Base-by-base conservation (phyloP, 305 asterid species). In the Solanum hybrid region DNA sequence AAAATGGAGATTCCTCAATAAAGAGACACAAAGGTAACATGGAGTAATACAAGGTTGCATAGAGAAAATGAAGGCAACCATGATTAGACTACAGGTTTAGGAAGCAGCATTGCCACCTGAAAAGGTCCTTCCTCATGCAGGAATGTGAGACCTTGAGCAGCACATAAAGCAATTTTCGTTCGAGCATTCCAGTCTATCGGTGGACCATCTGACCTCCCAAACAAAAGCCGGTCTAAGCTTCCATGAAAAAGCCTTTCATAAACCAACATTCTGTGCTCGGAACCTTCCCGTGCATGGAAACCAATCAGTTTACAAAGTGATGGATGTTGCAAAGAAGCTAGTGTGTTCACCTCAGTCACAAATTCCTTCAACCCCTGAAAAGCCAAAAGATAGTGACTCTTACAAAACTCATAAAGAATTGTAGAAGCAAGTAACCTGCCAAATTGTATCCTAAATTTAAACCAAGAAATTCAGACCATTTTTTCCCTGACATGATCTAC, bases 41-140 rank as follows among this genome's bases (percentile, higher is more conserved):
- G 22, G 29, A 28, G 61, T 29, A 46, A 12, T 10, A 46, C 40
- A 82, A 40, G 37, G 71, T 14, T 82, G 87, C 71, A 42, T 8
- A 83, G 26, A 14, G 75, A 84, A 84, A 84, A 84, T 51, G 69
- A 84, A 51, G 42, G 29, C 35, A 84, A 51, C 75, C 73, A 33
- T 51, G 20, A 6, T 20, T 51, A 51, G 87, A 84, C 75, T 29
- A 51, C 88, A 84, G 42, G 73, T 84, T 39, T 26, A 35, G 34
- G 81, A 22, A 92, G 36, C 85, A 75, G 91, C 89, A 31, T 46
- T 36, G 46, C 89, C 91, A 97, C 99, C 98, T 98, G 99, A 93
- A 98, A 98, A 78, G 99, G 99, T 39, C 99, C 99, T 94, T 98
- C 99, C 93, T 98, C 99, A 12, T 98, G 99, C 91, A 98, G 93